These are phyloP conservation scores for Candida saitoana DNA, from an alignment of 805 yeast genomes.

Conservation along the genomic window DNA sequence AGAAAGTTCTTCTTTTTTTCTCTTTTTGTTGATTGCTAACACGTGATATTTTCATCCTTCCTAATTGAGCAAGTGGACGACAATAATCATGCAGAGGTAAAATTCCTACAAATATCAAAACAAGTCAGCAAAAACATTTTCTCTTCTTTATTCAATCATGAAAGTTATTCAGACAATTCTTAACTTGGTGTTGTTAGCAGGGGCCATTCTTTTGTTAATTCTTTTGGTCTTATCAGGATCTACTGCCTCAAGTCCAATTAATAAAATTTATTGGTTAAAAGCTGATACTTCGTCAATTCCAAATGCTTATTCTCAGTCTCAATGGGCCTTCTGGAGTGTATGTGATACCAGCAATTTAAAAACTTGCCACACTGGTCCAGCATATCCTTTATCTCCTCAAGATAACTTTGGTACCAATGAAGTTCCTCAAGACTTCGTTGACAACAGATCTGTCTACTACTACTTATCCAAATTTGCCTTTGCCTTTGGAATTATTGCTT, in stretches of 20 bases:
- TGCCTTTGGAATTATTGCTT: constrained; percentile 56
- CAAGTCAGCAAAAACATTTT: background rate
- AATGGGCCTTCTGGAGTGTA: constrained; percentile 83
- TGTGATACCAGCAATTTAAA: constrained; percentile 59
- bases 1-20: background rate
- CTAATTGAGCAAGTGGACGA: background rate
- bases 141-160: constrained; percentile 16
- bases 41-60: constrained; percentile 1
- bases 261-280: constrained; percentile 72
- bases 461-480: constrained; percentile 65
- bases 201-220: constrained; percentile 40
- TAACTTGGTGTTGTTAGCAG: constrained; percentile 39
- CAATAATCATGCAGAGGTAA: background rate
- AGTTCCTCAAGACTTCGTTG: constrained; percentile 52
- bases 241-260: constrained; percentile 52
- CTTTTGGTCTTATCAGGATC: constrained; percentile 70
- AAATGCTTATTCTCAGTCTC: constrained; percentile 47
- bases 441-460: constrained; percentile 54
- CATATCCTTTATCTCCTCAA: constrained; percentile 80
- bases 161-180: constrained; percentile 28
- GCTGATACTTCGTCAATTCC: constrained; percentile 63
- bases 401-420: constrained; percentile 58
- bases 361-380: constrained; percentile 55
- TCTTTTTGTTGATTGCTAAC: too few species aligned
- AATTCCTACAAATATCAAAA: constrained; percentile 1